Base-by-base conservation (phyloP, 2,329 filamentous ascomycete species). In the Epichloe uncinata region DNA sequence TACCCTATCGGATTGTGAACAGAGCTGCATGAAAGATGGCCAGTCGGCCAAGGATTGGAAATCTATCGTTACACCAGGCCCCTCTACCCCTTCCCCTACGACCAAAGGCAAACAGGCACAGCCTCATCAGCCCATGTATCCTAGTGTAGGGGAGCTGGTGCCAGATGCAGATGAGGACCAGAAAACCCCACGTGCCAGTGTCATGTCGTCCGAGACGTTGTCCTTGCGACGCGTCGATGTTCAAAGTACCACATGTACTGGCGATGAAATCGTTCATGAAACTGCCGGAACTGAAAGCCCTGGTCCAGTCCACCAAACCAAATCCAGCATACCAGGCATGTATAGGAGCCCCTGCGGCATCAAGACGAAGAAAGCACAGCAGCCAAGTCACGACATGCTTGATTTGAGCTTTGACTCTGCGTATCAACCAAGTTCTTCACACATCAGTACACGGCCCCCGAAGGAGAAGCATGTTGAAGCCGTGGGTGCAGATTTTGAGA, bases 1-100 rank as follows among this genome's bases (percentile, higher is more conserved):
- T 35, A 42, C 33, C 18, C 18, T 52, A 15, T 50, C 48, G 20
- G 45, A 43, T 22, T 52, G 51, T 40, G n/a, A 15, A 15, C 44
- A 50, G 18, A 40, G 38, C 13, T 16, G 35, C 18, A 35, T 42
- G 26, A 45, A 35, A 33, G 36, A 44, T 36, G 35, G 15, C n/a
- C 26, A 18, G 8, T 50, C 38, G 44, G 40, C 11, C 44, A 37
- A 41, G 12, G 33, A 12, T 6, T 22, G 20, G 22, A 36, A 16
- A 9, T 46, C n/a, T 8, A 16, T 18, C 16, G 36, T 42, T 18
- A 26, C 38, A 37, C 37, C 41, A 40, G 42, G 33, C 30, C 47
- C 40, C 40, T 48, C 40, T 18, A 38, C n/a, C 8, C 33, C 22
- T 16, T 30, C 18, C 16, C 34, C 33, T 13, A 33, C 30, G 40